These are phyloP conservation scores for Linderniella brevidens DNA, from an alignment of 257 asterid species.

Conservation along the genomic window DNA sequence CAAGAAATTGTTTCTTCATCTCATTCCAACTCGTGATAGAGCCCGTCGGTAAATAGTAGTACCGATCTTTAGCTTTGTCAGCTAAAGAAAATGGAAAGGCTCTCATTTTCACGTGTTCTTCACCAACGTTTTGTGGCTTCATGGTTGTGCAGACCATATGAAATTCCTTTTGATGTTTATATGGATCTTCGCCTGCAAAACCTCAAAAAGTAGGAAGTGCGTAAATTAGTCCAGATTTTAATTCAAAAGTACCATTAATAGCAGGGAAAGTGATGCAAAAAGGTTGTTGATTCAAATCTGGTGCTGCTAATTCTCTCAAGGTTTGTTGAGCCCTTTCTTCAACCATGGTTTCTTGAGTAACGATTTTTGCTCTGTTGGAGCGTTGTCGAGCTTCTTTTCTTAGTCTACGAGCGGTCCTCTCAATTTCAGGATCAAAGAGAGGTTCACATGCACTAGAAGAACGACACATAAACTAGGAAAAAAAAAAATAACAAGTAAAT, in stretches of 20 bases:
- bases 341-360: neutral
- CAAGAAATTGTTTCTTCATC: neutral
- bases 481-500: too few species aligned
- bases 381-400: too few species aligned
- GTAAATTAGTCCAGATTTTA: neutral
- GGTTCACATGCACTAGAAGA: too few species aligned
- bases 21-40: neutral
- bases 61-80: neutral
- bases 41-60: neutral
- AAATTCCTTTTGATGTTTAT: neutral
- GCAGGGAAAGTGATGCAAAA: neutral
- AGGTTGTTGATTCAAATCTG: neutral
- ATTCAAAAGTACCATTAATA: neutral
- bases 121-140: neutral
- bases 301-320: neutral
- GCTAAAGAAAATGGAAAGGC: neutral
- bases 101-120: neutral
- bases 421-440: too few species aligned
- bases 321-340: neutral
- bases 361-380: too few species aligned
- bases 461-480: too few species aligned
- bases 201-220: neutral
- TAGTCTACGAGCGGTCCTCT: too few species aligned
- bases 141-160: neutral
- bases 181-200: neutral